Evolutionary conservation across 2,329 filamentous ascomycete genomes (phyloP).

Genomic region (Penicillium sp.): DNA sequence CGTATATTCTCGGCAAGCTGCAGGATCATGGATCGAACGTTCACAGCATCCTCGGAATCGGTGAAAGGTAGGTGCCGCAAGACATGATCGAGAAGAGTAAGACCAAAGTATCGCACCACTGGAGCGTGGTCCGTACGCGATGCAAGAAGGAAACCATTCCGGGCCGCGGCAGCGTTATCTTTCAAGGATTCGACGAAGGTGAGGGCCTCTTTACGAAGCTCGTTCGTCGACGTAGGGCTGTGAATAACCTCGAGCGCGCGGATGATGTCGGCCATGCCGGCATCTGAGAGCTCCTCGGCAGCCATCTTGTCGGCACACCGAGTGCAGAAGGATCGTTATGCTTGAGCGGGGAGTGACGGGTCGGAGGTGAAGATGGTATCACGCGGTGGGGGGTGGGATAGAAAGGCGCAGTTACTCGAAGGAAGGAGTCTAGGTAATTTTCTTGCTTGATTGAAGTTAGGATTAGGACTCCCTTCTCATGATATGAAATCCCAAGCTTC

Average conservation of each 20-base stretch:
- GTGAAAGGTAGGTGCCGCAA: slow-evolving; percentile 83
- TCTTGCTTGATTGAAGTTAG: not conserved
- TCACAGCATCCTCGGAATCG: slow-evolving; percentile 66
- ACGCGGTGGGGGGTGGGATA: not conserved
- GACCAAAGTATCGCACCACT: slow-evolving; percentile 88
- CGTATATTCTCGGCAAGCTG: slow-evolving; percentile 74
- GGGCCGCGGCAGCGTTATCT: slow-evolving; percentile 74
- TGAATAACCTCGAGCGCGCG: slow-evolving; percentile 88
- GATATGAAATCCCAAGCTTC: not conserved
- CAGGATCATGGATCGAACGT: slow-evolving; percentile 76
- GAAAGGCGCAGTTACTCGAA: not conserved
- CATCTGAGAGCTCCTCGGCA: slow-evolving; percentile 40
- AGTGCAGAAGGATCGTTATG: slow-evolving; percentile 1
- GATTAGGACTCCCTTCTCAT: not conserved
- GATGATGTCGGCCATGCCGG: slow-evolving; percentile 63
- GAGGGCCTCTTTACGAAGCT: slow-evolving; percentile 80
- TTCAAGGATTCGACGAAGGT: slow-evolving; percentile 86
- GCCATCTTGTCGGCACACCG: slow-evolving; percentile 32
- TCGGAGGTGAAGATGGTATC: not conserved
- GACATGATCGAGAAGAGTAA: slow-evolving; percentile 87
- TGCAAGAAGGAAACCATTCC: slow-evolving; percentile 83
- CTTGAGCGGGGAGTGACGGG: not conserved
- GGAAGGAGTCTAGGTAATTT: not conserved
- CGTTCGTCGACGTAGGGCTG: slow-evolving; percentile 77
- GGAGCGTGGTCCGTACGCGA: slow-evolving; percentile 74